Evolutionary conservation across 164 flowering plant genomes (phyloP).

Genomic region (Platanus orientalis): DNA sequence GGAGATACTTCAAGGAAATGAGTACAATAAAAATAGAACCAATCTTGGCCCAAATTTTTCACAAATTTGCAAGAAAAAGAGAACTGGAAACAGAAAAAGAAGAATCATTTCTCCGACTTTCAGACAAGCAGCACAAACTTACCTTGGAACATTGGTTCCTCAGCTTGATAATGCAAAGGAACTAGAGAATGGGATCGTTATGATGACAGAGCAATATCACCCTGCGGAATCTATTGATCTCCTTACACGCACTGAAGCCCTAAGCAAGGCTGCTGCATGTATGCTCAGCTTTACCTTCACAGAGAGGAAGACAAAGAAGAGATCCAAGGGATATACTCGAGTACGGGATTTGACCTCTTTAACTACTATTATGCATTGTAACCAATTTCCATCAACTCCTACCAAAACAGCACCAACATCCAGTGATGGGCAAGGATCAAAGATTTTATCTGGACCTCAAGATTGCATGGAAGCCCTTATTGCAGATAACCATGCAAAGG

Average conservation of each 20-base stretch:
- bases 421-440: constrained; percentile 5
- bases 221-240: neutral
- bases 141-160: constrained; percentile 8
- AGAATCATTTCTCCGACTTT: constrained; percentile 11
- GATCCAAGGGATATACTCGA: constrained; percentile 36
- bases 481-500: constrained; percentile 23
- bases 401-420: constrained; percentile 1
- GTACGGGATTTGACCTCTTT: constrained; percentile 29
- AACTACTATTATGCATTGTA: constrained; percentile 18
- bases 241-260: constrained; percentile 3
- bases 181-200: constrained; percentile 5
- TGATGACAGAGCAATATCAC: constrained; percentile 1
- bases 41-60: constrained; percentile 27
- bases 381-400: constrained; percentile 11
- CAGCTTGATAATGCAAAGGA: neutral
- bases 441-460: constrained; percentile 15
- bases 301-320: constrained; percentile 30
- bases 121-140: constrained; percentile 9
- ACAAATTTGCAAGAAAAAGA: constrained; percentile 45
- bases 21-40: constrained; percentile 1
- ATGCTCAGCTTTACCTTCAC: constrained; percentile 13
- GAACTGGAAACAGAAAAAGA: constrained; percentile 34
- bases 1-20: constrained; percentile 8
- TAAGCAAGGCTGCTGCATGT: neutral
- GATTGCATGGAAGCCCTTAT: constrained; percentile 31